Evolutionary conservation across 164 flowering plant genomes (phyloP).

Genomic region (grape (Vitis vinifera)): ASM3070453v1 NC_081820.1:24400001-24400500

Average conservation of each 20-base stretch:
- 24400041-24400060: conserved; percentile 29
- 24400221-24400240: conserved; percentile 14
- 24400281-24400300: conserved; percentile 68
- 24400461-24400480: conserved; percentile 21
- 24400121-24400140: conserved; percentile 33
- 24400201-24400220: conserved; percentile 30
- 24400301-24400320: conserved; percentile 63
- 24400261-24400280: conserved; percentile 56
- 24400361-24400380: conserved; percentile 51
- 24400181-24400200: conserved; percentile 31
- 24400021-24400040: conserved; percentile 25
- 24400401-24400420: conserved; percentile 28
- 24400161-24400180: conserved; percentile 8
- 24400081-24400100: conserved; percentile 34
- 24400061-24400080: conserved; percentile 12
- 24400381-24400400: conserved; percentile 50
- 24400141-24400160: conserved; percentile 25
- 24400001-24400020: conserved; percentile 27
- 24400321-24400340: conserved; percentile 61
- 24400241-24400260: conserved; percentile 35
- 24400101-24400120: conserved; percentile 40
- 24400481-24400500: conserved; percentile 40
- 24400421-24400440: conserved; percentile 17
- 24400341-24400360: conserved; percentile 59
- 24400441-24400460: background rate